Evolutionary conservation across 2,329 filamentous ascomycete species (phyloP), one percentile per base, ranked within the genome.

Genomic region (Aureobasidium pullulans): DNA sequence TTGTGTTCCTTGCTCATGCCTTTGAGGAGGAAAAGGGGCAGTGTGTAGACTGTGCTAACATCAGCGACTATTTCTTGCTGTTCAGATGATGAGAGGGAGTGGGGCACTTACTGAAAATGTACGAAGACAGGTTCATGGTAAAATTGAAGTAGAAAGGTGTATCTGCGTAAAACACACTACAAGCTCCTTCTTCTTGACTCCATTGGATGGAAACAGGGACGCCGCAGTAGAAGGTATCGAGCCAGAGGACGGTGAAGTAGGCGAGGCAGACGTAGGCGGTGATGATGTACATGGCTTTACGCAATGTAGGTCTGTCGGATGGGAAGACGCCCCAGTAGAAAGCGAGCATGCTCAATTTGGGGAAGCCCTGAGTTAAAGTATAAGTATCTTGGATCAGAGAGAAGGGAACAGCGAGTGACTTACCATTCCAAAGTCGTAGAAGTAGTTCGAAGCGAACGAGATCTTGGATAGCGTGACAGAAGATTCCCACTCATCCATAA

Each of bases 171-270:
- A 72, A 72, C 15, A 72, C 70, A 50, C 68, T 72, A 61, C 70
- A 72, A 6, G 71, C 70, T 1, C 69, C 71, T 2, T 72, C 69
- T 32, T 72, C 70, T 37, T 71, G 69, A 0, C 70, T 72, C 70
- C 70, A 72, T 46, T 72, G 70, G 1, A 72, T 62, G 0, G 69
- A 70, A 9, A 72, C 71, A 23, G 72, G 60, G 46, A 65, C 66
- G 37, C 71, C 70, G 16, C 70, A 72, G 62, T 70, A 72, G 62
- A 72, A 72, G 1, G 70, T 72, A 10, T 72, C 70, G 1, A 70
- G 67, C 58, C 65, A 72, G 5, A 72, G 68, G 16, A 72, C 71
- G 1, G 68, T 61, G 29, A 65, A 61, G 56, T 72, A 72, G 11
- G 52, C 52, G 32, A 10, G 28, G 31, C 52, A 57, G 5, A 73